These are phyloP conservation scores for Fusarium sp. DNA, from an alignment of 2,329 filamentous ascomycete species.

Conservation along the genomic window DNA sequence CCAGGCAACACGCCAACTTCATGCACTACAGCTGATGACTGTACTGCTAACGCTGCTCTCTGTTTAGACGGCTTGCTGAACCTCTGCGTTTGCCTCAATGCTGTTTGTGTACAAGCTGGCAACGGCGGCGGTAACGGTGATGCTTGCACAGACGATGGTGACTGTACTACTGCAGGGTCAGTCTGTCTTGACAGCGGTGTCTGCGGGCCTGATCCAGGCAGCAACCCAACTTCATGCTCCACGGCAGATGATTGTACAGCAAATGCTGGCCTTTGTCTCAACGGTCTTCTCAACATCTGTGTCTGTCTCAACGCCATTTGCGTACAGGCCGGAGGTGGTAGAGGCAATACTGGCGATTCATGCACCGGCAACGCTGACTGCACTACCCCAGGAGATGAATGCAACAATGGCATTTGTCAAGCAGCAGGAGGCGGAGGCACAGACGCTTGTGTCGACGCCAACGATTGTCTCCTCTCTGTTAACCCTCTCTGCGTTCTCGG, in stretches of 20 bases:
- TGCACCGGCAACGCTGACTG: not conserved
- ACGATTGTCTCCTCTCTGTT: slow-evolving; percentile 13
- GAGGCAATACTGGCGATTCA: not conserved
- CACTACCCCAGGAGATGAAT: not conserved
- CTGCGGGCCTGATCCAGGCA: not conserved
- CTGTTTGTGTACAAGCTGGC: not conserved
- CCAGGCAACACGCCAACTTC: not conserved
- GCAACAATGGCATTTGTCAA: not conserved
- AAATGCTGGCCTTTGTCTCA: not conserved
- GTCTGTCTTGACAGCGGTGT: not conserved
- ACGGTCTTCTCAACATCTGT: not conserved
- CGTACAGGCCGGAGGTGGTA: not conserved
- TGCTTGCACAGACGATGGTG: not conserved
- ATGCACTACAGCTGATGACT: not conserved
- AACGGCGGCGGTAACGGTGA: not conserved
- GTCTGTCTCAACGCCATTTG: not conserved
- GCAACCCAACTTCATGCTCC: not conserved
- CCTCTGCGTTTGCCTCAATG: not conserved
- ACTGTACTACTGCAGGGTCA: not conserved
- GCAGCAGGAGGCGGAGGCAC: not conserved
- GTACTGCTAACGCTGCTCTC: not conserved
- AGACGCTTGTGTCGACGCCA: slow-evolving; percentile 9
- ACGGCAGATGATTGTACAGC: not conserved
- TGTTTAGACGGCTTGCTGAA: rapidly evolving
- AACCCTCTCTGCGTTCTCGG: slow-evolving; percentile 21